Evolutionary conservation across 2,329 filamentous ascomycete genomes (phyloP).

Genomic region (Alternaria gansuensis): DNA sequence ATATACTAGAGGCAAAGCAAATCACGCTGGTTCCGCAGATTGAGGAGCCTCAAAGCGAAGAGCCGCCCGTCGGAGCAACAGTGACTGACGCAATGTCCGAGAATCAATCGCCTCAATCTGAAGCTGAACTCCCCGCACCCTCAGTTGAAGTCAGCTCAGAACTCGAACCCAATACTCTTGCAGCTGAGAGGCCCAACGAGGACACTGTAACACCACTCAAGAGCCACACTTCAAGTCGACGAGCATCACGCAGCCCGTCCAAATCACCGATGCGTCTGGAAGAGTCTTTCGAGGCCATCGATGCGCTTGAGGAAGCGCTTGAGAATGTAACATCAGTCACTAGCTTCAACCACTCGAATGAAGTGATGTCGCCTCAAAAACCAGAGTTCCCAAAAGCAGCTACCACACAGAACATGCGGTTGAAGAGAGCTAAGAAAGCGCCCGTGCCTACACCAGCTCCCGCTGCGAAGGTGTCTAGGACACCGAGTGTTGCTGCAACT

Average conservation of each 20-base stretch:
- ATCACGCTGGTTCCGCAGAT: conserved; percentile 8
- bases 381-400: conserved; percentile 20
- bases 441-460: conserved; percentile 13
- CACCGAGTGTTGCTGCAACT: conserved; percentile 37
- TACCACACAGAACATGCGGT: conserved; percentile 14
- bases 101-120: conserved; percentile 6
- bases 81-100: conserved; percentile 5
- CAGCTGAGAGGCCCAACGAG: conserved; percentile 40
- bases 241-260: conserved; percentile 36
- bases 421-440: conserved; percentile 23
- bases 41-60: not conserved
- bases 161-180: conserved; percentile 43
- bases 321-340: conserved; percentile 57
- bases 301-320: conserved; percentile 62
- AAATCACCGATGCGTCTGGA: conserved; percentile 52
- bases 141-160: conserved; percentile 35
- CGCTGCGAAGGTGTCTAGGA: conserved; percentile 37
- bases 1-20: conserved; percentile 6
- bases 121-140: conserved; percentile 21
- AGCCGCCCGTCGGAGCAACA: not conserved
- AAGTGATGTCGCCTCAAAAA: conserved; percentile 43
- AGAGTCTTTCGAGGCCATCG: conserved; percentile 61
- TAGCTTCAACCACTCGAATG: conserved; percentile 43
- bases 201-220: conserved; percentile 31
- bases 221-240: conserved; percentile 35